These are phyloP conservation scores for Gryganskiella cystojenkinii DNA, from an alignment of 192 early-diverging fungal species.

Conservation along the genomic window DNA sequence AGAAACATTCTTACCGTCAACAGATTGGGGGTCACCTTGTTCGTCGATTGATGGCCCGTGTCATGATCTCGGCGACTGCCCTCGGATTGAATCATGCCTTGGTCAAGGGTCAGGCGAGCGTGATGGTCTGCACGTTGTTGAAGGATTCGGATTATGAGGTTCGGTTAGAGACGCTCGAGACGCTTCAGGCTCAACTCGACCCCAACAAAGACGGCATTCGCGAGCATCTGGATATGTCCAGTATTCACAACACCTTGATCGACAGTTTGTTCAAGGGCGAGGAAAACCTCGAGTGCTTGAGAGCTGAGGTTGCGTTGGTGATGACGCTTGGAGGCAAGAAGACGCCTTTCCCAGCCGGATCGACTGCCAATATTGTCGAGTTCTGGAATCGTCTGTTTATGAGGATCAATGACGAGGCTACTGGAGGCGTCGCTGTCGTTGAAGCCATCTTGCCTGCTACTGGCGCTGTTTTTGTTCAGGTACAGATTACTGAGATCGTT, in stretches of 20 bases:
- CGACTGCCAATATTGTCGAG: conserved; percentile 43
- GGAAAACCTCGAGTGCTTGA: conserved; percentile 57
- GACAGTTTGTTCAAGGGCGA: conserved; percentile 55
- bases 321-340: conserved; percentile 23
- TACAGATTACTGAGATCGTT: too few relatives aligned
- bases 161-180: conserved; percentile 62
- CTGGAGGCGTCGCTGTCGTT: conserved; percentile 59
- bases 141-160: conserved; percentile 74
- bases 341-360: conserved; percentile 32
- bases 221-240: conserved; percentile 3
- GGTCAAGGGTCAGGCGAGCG: conserved; percentile 10
- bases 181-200: conserved; percentile 36
- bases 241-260: conserved; percentile 51
- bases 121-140: conserved; percentile 53
- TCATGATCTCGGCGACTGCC: conserved; percentile 30
- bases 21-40: conserved; percentile 56
- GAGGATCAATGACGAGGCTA: conserved; percentile 50
- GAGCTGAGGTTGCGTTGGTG: conserved; percentile 57
- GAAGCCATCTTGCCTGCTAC: conserved; percentile 69
- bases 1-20: conserved; percentile 33
- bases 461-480: conserved; percentile 61
- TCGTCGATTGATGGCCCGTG: conserved; percentile 53
- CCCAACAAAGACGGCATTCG: conserved; percentile 1
- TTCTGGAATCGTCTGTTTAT: conserved; percentile 54
- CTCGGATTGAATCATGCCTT: conserved; percentile 27